phyloP scores from a whole-genome alignment of 164 flowering plant genomes.

The Paratinospora sagittata region DNA sequence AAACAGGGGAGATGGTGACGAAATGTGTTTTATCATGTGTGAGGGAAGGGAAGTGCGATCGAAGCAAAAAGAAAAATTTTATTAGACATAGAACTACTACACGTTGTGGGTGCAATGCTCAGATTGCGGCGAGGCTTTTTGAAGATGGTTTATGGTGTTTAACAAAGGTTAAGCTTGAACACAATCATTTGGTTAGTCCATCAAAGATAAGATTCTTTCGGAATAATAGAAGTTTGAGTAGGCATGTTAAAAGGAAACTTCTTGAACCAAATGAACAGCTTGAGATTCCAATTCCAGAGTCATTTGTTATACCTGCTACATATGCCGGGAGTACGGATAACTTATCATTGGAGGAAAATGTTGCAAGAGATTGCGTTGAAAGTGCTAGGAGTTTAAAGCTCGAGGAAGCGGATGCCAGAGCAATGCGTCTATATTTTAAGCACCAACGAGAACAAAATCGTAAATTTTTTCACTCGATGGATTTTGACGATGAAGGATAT shows the following conservation, averaged over 20 bases:
- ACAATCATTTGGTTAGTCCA: slow-evolving; percentile 8
- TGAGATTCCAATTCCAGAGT: slow-evolving; percentile 43
- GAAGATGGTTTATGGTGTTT: neutral
- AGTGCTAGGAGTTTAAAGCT: slow-evolving; percentile 37
- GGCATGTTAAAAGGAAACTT: slow-evolving; percentile 39
- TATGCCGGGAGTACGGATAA: slow-evolving; percentile 27
- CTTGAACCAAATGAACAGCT: slow-evolving; percentile 37
- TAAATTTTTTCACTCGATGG: slow-evolving; percentile 54
- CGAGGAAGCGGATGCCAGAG: slow-evolving; percentile 40
- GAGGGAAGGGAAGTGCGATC: neutral
- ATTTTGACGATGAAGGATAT: slow-evolving; percentile 49
- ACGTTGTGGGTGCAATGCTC: neutral
- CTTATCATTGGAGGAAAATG: slow-evolving; percentile 26
- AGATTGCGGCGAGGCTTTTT: neutral
- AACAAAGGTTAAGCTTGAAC: slow-evolving; percentile 4
- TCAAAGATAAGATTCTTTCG: neutral
- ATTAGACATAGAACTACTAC: neutral
- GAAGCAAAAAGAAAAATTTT: neutral
- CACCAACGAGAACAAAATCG: slow-evolving; percentile 52
- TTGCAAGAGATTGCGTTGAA: slow-evolving; percentile 14
- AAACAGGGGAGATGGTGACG: neutral
- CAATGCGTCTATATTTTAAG: slow-evolving; percentile 25
- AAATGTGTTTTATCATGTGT: neutral
- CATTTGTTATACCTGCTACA: slow-evolving; percentile 31
- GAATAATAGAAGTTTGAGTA: neutral